phyloP scores from a whole-genome alignment of 2,329 filamentous ascomycete species.

The Aureobasidium sp. region DNA sequence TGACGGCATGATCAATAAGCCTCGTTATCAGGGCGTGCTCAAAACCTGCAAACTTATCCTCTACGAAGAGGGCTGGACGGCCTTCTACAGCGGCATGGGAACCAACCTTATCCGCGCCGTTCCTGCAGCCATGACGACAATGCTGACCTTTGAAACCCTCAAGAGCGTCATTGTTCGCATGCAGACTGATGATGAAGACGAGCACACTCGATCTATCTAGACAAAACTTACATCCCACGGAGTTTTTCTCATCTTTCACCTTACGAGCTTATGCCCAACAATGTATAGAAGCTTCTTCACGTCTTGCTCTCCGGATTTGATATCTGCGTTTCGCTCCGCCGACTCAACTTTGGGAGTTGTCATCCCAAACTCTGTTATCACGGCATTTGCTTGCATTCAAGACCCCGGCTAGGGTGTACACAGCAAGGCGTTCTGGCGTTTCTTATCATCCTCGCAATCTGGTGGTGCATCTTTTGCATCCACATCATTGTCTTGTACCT shows the following conservation, averaged over 20 bases:
- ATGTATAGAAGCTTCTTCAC: conserved; percentile 9
- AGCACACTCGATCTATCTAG: neutral
- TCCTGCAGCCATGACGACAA: conserved; percentile 91
- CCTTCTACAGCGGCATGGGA: conserved; percentile 94
- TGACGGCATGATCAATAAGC: conserved; percentile 49
- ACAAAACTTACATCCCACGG: neutral
- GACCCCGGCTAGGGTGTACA: conserved; percentile 5
- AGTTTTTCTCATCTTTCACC: neutral
- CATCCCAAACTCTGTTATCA: too few species aligned
- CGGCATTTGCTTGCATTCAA: conserved; percentile 4
- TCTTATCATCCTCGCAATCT: neutral
- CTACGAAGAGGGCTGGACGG: conserved; percentile 86
- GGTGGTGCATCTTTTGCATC: conserved; percentile 2
- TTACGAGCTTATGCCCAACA: conserved; percentile 13
- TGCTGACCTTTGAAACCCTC: conserved; percentile 89
- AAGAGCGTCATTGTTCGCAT: conserved; percentile 47
- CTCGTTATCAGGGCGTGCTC: conserved; percentile 67
- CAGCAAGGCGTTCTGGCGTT: conserved; percentile 12
- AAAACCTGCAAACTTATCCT: conserved; percentile 80
- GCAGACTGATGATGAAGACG: conserved; percentile 42
- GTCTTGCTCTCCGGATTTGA: neutral
- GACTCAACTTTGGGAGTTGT: neutral
- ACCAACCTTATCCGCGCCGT: conserved; percentile 96
- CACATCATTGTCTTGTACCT: neutral
- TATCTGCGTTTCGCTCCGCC: neutral